Evolutionary conservation across 2,329 filamentous ascomycete species (phyloP).

Genomic region (Curvularia eragrostidis): DNA sequence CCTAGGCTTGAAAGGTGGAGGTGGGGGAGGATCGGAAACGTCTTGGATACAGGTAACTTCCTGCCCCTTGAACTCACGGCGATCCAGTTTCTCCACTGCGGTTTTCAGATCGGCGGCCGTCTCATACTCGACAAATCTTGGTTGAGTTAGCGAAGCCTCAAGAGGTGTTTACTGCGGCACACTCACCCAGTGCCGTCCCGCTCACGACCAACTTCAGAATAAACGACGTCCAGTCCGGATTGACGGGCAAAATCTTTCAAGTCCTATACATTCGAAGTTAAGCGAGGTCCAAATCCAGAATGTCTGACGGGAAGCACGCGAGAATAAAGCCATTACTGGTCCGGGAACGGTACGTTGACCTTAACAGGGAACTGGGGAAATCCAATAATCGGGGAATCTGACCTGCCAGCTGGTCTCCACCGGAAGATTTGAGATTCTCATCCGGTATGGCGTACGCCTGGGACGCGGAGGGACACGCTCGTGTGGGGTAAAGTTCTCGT

Average conservation of each 20-base stretch:
- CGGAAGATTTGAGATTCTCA: conserved; percentile 97
- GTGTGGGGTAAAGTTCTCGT: conserved; percentile 67
- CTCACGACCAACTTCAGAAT: conserved; percentile 93
- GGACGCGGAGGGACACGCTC: conserved; percentile 78
- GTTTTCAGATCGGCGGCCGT: conserved; percentile 86
- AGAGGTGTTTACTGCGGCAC: conserved; percentile 5
- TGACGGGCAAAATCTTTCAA: conserved; percentile 99
- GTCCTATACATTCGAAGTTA: conserved; percentile 88
- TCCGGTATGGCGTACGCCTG: conserved; percentile 91
- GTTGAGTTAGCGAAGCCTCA: conserved; percentile 17
- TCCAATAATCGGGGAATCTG: conserved; percentile 69
- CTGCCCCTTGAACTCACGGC: conserved; percentile 89
- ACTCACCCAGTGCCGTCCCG: conserved; percentile 90
- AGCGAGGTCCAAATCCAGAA: conserved; percentile 64
- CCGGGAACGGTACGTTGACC: conserved; percentile 50
- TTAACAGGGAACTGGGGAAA: conserved; percentile 49
- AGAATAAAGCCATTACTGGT: conserved; percentile 47
- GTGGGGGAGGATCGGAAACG: conserved; percentile 61
- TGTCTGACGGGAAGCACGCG: conserved; percentile 40
- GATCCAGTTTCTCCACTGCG: conserved; percentile 94
- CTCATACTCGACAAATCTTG: conserved; percentile 96
- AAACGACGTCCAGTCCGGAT: conserved; percentile 96
- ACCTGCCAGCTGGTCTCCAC: conserved; percentile 99
- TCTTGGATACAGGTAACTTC: conserved; percentile 86
- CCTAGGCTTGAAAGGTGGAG: conserved; percentile 47